A percentile compares a stretch with the other conserved stretches of the same genome.
Conservation (phyloP, 2,329 filamentous ascomycete genomes). For the Fusarium sp. region DNA sequence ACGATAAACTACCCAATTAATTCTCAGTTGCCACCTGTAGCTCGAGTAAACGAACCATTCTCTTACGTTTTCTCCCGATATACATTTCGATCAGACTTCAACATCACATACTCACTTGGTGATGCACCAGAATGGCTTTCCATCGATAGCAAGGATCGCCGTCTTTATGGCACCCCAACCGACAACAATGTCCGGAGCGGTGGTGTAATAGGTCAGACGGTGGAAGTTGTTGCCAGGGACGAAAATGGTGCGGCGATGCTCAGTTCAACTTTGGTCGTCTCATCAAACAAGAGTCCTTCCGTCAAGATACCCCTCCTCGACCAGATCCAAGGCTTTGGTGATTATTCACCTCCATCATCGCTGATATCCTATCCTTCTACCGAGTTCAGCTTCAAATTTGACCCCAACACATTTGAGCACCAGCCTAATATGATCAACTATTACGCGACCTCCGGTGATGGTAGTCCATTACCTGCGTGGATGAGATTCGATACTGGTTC, state of each 20-base stretch:
- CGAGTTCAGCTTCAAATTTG: conserved; percentile 67
- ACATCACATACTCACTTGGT: conserved; percentile 76
- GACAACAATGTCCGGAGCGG: conserved; percentile 62
- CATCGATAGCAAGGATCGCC: conserved; percentile 74
- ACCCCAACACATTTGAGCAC: conserved; percentile 73
- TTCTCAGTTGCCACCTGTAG: conserved; percentile 85
- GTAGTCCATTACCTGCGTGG: conserved; percentile 89
- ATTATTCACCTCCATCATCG: conserved; percentile 71
- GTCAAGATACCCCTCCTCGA: conserved; percentile 69
- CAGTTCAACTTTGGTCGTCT: conserved; percentile 79
- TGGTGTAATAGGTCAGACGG: conserved; percentile 69
- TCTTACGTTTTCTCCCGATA: conserved; percentile 78
- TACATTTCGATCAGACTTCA: conserved; percentile 77
- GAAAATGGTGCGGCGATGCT: conserved; percentile 72
- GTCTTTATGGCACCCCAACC: conserved; percentile 78
- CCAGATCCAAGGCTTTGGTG: conserved; percentile 70
- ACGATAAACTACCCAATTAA: conserved; percentile 79
- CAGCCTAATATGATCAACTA: conserved; percentile 70
- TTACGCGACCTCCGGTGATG: conserved; percentile 81
- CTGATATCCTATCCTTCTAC: conserved; percentile 68
- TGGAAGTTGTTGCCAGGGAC: conserved; percentile 80
- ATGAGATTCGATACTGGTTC: conserved; percentile 75
- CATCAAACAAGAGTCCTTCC: conserved; percentile 66
- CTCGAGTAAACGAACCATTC: conserved; percentile 75
- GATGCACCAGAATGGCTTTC: conserved; percentile 80